Conservation (phyloP, 2,329 filamentous ascomycete species). For the Lachnellula cervina region DNA sequence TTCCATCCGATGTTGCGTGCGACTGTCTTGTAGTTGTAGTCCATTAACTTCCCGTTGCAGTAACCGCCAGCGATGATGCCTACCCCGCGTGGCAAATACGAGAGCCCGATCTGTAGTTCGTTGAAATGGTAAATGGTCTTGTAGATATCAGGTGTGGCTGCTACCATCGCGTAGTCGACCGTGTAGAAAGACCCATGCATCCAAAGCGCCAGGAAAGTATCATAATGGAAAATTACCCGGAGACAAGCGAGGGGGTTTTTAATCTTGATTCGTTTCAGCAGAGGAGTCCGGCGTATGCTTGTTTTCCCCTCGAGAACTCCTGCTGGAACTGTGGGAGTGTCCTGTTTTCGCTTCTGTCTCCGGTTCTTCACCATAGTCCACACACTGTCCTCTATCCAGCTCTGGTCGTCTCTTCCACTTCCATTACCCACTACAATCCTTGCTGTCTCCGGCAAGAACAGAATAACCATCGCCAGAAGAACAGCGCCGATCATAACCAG, state of each 20-base stretch:
- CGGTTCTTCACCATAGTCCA: neutral
- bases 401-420: neutral
- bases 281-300: neutral
- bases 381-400: neutral
- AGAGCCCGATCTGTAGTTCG: constrained; percentile 18
- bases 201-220: constrained; percentile 34
- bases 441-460: constrained; percentile 40
- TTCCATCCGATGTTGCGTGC: constrained; percentile 40
- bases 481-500: constrained; percentile 31
- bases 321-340: too few relatives aligned
- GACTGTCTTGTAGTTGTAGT: constrained; percentile 49
- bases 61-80: neutral
- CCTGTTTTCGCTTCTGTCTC: neutral
- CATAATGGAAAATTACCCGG: constrained; percentile 31
- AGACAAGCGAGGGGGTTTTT: constrained; percentile 35
- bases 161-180: constrained; percentile 42
- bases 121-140: constrained; percentile 40
- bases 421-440: constrained; percentile 35
- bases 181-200: constrained; percentile 39
- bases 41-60: constrained; percentile 41
- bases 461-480: constrained; percentile 32
- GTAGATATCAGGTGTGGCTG: constrained; percentile 42
- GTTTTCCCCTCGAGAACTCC: too few relatives aligned
- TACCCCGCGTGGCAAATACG: constrained; percentile 11
- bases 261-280: constrained; percentile 4